A percentile compares a stretch with the other conserved stretches of the same genome.
Conservation (phyloP, 2,329 filamentous ascomycete genomes). For the Fusarium sp. region DNA sequence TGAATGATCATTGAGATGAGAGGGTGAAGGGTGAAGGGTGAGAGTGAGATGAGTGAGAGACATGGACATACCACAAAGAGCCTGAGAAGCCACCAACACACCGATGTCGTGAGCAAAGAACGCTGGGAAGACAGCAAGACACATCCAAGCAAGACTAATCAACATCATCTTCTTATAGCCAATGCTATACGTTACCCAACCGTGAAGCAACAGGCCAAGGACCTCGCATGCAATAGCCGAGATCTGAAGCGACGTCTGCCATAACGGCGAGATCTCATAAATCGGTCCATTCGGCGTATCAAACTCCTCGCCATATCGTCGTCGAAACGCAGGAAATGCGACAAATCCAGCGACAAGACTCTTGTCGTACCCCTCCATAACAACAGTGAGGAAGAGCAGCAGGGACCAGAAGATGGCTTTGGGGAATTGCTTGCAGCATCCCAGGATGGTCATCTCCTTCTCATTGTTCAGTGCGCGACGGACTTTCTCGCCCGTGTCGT, state of each 20-base stretch:
- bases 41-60: no score
- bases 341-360: slow-evolving; percentile 27
- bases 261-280: slow-evolving; percentile 20
- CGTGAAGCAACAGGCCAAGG: slow-evolving; percentile 53
- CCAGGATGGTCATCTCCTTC: slow-evolving; percentile 31
- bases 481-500: slow-evolving; percentile 31
- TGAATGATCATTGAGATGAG: fast-evolving
- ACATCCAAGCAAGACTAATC: slow-evolving; percentile 46
- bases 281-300: slow-evolving; percentile 1
- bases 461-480: slow-evolving; percentile 30
- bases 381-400: slow-evolving; percentile 33
- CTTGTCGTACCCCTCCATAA: slow-evolving; percentile 38
- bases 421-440: slow-evolving; percentile 28
- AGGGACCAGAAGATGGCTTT: slow-evolving; percentile 35
- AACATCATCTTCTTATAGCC: slow-evolving; percentile 52
- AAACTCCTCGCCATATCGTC: slow-evolving; percentile 43
- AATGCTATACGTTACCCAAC: slow-evolving; percentile 49
- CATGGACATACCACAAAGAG: slow-evolving; percentile 40
- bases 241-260: slow-evolving; percentile 10
- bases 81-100: slow-evolving; percentile 46
- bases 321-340: slow-evolving; percentile 19
- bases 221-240: slow-evolving; percentile 24
- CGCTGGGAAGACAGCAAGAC: slow-evolving; percentile 49
- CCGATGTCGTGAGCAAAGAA: slow-evolving; percentile 49
- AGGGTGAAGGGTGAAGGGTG: no score